These are phyloP conservation scores for Nicotiana sylvestris DNA, from an alignment of 257 asterid genomes.

Conservation along the genomic window DNA sequence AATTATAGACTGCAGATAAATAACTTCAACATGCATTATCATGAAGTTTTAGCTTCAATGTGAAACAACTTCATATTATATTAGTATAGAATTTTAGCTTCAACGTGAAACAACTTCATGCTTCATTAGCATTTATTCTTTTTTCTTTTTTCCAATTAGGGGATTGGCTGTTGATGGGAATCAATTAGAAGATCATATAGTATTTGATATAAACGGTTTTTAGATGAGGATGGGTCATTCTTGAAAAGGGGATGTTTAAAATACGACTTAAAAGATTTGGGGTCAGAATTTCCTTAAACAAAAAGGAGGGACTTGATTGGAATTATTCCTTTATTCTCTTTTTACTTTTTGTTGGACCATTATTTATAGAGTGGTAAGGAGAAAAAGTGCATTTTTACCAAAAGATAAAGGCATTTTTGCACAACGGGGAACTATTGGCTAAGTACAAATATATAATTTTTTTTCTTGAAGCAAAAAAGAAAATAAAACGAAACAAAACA, in stretches of 20 bases:
- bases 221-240: background rate
- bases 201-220: background rate
- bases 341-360: background rate
- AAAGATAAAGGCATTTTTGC: background rate
- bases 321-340: background rate
- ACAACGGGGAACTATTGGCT: too few relatives aligned
- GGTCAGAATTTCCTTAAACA: conserved; percentile 7
- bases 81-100: too few relatives aligned
- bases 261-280: background rate
- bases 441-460: too few relatives aligned
- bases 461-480: too few relatives aligned
- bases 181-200: background rate
- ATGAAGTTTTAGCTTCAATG: too few relatives aligned
- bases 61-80: too few relatives aligned
- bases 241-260: background rate
- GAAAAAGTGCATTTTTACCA: background rate
- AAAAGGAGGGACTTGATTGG: background rate
- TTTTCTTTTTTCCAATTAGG: background rate
- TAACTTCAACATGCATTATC: too few relatives aligned
- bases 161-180: too few relatives aligned
- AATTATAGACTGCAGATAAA: too few relatives aligned
- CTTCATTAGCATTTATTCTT: too few relatives aligned
- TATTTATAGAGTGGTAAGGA: background rate
- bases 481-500: too few relatives aligned
- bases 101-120: too few relatives aligned